A percentile compares a stretch with the other conserved stretches of the same genome.
Evolutionary conservation across 2,329 filamentous ascomycete species (phyloP).

Genomic region (Aaosphaeria arxii): DNA sequence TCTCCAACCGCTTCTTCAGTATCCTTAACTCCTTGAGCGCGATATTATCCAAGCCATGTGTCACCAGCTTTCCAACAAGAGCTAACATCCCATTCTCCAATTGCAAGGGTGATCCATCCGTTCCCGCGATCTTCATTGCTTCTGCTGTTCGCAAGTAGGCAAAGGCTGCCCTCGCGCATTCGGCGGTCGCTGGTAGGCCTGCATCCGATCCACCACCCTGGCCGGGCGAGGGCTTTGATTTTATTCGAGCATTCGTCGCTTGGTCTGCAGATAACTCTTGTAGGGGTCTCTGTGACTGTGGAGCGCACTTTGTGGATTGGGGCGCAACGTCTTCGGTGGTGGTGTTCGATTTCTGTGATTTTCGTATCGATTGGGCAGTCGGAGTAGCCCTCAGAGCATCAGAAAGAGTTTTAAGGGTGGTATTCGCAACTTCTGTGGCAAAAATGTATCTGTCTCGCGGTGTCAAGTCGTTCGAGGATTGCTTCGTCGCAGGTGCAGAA

Average conservation of each 20-base stretch:
- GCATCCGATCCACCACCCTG: slow-evolving; percentile 24
- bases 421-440: slow-evolving; percentile 72
- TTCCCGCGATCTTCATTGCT: slow-evolving; percentile 47
- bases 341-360: slow-evolving; percentile 13
- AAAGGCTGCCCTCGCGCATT: slow-evolving; percentile 69
- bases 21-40: slow-evolving; percentile 67
- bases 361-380: slow-evolving; percentile 7
- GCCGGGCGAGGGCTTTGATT: slow-evolving; percentile 7
- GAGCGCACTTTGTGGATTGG: slow-evolving; percentile 11
- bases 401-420: slow-evolving; percentile 64
- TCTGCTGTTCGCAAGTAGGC: slow-evolving; percentile 60
- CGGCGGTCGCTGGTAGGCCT: slow-evolving; percentile 55
- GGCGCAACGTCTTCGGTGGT: slow-evolving; percentile 23
- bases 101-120: slow-evolving; percentile 61
- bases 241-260: slow-evolving; percentile 53
- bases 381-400: slow-evolving; percentile 58
- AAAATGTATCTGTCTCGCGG: slow-evolving; percentile 63
- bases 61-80: slow-evolving; percentile 63
- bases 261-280: slow-evolving; percentile 62
- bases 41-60: slow-evolving; percentile 62
- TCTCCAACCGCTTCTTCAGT: slow-evolving; percentile 62
- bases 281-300: slow-evolving; percentile 56
- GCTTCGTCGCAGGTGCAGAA: slow-evolving; percentile 37
- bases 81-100: slow-evolving; percentile 72
- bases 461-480: slow-evolving; percentile 39